Evolutionary conservation across 2,329 filamentous ascomycete genomes (phyloP), one percentile per base, ranked within the genome.

Genomic region (Lasiodiplodia gonubiensis): DNA sequence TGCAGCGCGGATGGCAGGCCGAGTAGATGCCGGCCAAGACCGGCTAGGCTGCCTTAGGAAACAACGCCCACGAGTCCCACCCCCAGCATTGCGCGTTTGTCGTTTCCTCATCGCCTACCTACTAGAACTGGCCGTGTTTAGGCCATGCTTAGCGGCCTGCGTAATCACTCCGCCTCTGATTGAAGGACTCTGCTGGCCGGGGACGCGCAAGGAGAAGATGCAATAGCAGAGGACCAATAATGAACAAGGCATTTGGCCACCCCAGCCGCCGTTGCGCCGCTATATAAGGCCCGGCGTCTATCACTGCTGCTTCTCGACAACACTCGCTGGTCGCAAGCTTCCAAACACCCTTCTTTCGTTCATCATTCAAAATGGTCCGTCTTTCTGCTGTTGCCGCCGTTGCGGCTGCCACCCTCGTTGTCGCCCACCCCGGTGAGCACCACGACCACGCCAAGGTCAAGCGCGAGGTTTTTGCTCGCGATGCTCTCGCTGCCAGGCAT

Each of bases 391-490:
- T 72, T 60, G 53, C 73, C 48, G 72, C 72, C 30, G 52, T 73
- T 51, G 69, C 69, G n/a, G 69, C 67, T 10, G 67, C 71, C 51
- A 71, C 71, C 12, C 54, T 74, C 7, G 37, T 69, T 52, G 52
- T 69, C 37, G 76, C 76, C 30, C 77, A 79, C 52, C 76, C 77
- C 25, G 76, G 76, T 46, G 76, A 78, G 68, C 72, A 75, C 61
- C 76, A 78, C 64, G 74, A 77, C 49, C 70, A 71, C 67, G 66
- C 69, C 46, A 71, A 73, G 46, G 66, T 78, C 69, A 74, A 74
- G 70, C 72, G 75, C 16, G 72, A 79, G 68, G 72, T 79, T 48
- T 68, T 72, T 33, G 71, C 59, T 30, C 74, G 75, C 64, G 70
- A 75, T 30, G 46, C 70, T 42, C 70, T 71, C 21, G 70, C 72